Base-by-base conservation (phyloP, 2,329 filamentous ascomycete genomes). In the Ascochyta pisi region DNA sequence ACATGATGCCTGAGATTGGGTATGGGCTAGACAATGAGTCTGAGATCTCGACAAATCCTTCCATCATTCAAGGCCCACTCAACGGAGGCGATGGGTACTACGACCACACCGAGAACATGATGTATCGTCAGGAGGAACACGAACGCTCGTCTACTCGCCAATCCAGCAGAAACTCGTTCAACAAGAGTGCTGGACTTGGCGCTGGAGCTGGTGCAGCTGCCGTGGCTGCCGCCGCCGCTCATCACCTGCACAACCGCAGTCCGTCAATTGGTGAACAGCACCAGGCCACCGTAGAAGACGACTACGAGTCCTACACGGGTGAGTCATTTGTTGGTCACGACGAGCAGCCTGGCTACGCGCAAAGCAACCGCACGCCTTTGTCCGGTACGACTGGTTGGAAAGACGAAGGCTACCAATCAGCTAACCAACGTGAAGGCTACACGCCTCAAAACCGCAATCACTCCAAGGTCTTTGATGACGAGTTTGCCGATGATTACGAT, bases 351-450 rank as follows among this genome's bases (percentile, higher is more conserved):
- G 60, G 53, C 48, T 73, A 73, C 60, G 63, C 63, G 48, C 64
- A 73, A 34, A 67, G 65, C 48, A 68, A 67, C 57, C 66, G 65
- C 45, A 73, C 69, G 50, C 73, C 69, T 41, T 73, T 76, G 84
- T 68, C 66, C 44, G 73, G 62, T 77, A 85, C 74, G 82, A 87
- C 70, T 84, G 85, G 44, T 74, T 81, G 65, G 84, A 81, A 83
- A 56, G 85, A 97, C 70, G 94, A 98, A 78, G 94, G 93, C 7
- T 98, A 97, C 77, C 93, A 94, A 63, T 96, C 94, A 23, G 91
- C 85, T 65, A 83, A 83, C 31, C 85, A 86, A 68, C 83, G 80
- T 60, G 81, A 84, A 62, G 78, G 72, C 24, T 69, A 77, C 55
- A 81, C 79, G 26, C 79, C 79, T 50, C 75, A 78, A 24, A 70